Base-by-base conservation (phyloP, 225 moss, liverwort and hornwort genomes). In the Lunularia cruciata region DNA sequence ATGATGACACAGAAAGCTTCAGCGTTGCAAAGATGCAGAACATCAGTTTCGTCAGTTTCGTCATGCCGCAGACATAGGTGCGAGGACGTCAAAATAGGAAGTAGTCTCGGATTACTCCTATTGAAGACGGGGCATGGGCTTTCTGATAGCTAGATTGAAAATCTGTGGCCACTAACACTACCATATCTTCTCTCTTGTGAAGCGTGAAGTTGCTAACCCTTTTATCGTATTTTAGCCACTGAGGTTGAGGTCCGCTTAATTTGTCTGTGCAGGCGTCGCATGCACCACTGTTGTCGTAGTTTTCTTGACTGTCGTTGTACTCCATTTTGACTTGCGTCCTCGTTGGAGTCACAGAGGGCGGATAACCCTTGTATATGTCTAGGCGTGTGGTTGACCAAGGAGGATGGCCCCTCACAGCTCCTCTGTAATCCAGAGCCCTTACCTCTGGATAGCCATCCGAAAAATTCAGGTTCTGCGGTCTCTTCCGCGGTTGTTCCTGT, bases 171-270 rank as follows among this genome's bases (percentile, higher is more conserved):
- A n/a, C n/a, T n/a, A n/a, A n/a, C n/a, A n/a, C n/a, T n/a, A n/a
- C n/a, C n/a, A n/a, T n/a, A n/a, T n/a, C n/a, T n/a, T n/a, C n/a
- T n/a, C n/a, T n/a, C n/a, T n/a, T n/a, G n/a, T n/a, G n/a, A n/a
- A n/a, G n/a, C n/a, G n/a, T n/a, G n/a, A n/a, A n/a, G n/a, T 78
- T 79, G 83, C 1, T 45, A 73, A 82, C 81, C 77, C 77, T 45
- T 49, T 88, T 92, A 65, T 96, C 95, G 19, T 84, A 96, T 67
- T 90, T 92, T 25, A 96, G 86, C 95, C 95, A 96, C 22, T 79
- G 75, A 7, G 95, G 92, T 27, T 83, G 88, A 18, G 92, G 74
- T 40, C 90, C 87, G 11, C 83, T 80, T 40, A 60, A 68, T 67
- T 89, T 88, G 68, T 90, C 87, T 15, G 90, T 88, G 38, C 95